Conservation (phyloP, 2,329 filamentous ascomycete genomes). For the Ophiostoma angusticollis region DNA sequence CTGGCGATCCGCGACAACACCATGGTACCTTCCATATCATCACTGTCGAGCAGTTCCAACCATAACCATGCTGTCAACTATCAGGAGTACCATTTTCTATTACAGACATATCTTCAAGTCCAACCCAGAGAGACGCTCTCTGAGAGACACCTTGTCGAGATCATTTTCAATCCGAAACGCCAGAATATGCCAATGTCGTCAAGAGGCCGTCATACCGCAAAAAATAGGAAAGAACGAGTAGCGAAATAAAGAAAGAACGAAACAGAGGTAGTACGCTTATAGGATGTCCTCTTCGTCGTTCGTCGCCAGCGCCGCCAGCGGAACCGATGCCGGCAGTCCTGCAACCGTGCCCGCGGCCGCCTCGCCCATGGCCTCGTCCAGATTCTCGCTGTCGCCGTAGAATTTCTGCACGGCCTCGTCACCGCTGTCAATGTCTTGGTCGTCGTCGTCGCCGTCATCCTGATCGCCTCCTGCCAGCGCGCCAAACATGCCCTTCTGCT, state of each 20-base stretch:
- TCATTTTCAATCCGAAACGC: not conserved
- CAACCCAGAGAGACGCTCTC: too few species aligned
- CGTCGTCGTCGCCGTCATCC: conserved; percentile 1
- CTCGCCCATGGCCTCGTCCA: conserved; percentile 11
- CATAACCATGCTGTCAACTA: too few species aligned
- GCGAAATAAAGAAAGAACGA: not conserved
- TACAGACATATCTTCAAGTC: too few species aligned
- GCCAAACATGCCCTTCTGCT: conserved; percentile 7
- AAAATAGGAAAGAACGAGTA: not conserved
- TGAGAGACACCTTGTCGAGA: too few species aligned
- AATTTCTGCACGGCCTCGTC: conserved; percentile 14
- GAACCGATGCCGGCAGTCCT: not conserved
- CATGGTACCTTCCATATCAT: too few species aligned
- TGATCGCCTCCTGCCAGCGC: conserved; percentile 3
- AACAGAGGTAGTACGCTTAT: too few species aligned
- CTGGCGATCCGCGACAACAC: conserved; percentile 7
- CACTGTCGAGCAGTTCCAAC: too few species aligned
- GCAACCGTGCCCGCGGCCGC: not conserved
- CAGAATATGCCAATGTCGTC: not conserved
- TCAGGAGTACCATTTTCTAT: too few species aligned
- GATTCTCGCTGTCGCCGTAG: conserved; percentile 7
- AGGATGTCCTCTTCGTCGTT: conserved; percentile 16
- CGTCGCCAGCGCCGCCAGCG: conserved; percentile 4
- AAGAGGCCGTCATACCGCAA: not conserved
- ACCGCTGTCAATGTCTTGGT: conserved; percentile 9